Base-by-base conservation (phyloP, 768 basidiomycete genomes). In the Termitomyces sp. region DNA sequence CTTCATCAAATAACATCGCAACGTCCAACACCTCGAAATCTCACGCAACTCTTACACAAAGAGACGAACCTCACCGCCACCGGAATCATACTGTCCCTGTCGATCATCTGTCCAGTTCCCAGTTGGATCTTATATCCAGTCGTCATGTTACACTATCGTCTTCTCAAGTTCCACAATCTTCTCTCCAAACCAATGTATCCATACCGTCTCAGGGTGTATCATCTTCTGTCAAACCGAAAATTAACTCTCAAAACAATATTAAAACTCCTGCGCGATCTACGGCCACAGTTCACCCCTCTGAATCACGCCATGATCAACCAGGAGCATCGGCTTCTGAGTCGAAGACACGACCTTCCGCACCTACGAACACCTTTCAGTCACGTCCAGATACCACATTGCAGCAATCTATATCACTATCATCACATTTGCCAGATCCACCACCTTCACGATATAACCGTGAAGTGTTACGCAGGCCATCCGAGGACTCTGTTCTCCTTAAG, bases 401-500 rank as follows among this genome's bases (percentile, higher is more conserved):
- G 26, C 50, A 57, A 26, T 11, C 28, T n/a, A 37, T 55, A 45
- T 41, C 60, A 50, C 30, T 47, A 26, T 54, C 62, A 26, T 43
- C 59, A 23, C 57, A 50, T 21, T 41, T 50, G 19, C 58, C 43
- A 15, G 41, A 50, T 38, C 37, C 51, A n/a, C 37, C 41, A 35
- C 35, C 55, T n/a, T 50, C 60, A 51, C 50, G 50, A 41, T 6
- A 40, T 37, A n/a, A 49, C 31, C 46, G 51, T 55, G 50, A 66
- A 59, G 52, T 74, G 21, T 68, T 72, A 42, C 72, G 72, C 31
- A 64, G 68, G 40, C 67, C 70, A 19, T 80, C 79, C 12, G 71
- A 78, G 52, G 84, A 85, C 46, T 76, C 79, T 9, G 70, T 82
- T 40, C 75, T 82, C 30, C 74, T 87, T 37, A 77, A 75, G 63